Evolutionary conservation across 1,284 basidiomycete genomes (phyloP), one percentile per base, ranked within the genome.

Genomic region (Dichomitus squalens): DNA sequence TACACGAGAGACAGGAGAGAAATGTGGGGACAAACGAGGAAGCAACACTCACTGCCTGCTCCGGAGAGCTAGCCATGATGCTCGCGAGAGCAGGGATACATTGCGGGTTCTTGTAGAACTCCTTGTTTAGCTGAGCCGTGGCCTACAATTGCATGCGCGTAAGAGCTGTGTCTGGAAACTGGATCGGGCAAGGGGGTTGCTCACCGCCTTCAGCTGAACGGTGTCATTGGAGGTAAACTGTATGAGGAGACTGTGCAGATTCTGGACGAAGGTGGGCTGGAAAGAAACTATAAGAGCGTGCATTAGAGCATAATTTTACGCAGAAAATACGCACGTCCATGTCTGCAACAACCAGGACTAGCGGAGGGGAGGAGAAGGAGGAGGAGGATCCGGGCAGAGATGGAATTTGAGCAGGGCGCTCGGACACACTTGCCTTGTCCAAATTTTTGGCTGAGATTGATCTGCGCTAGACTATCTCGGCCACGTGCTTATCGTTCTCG

Each of bases 61-160:
- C 92, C 18, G 90, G 90, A 29, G 92, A 92, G 68, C 85, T 91
- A 33, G 92, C 89, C 53, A 96, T 82, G 70, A 98, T 93, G 70
- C 88, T 89, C 61, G 94, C 93, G 36, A 99, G 85, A 27, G 93
- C 95, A 50, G 96, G 87, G 60, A 99, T 94, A 71, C 94, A 97
- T 76, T 84, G 79, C 16, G 95, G 84, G 71, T 89, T 87, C 79
- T 94, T 96, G 85, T 95, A 98, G 79, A 86, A 97, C 53, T 95
- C 88, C 64, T 87, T 87, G 75, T 96, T 96, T 56, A 99, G 82
- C 67, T 88, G 85, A 18, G 94, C 85, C 14, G 96, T 99, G 7
- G 96, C 96, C 94, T 97, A 66, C 9, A 41, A 20, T 4, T 23
- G 8, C 1, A 12, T 11, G 14, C 36, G 36, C 50, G 38, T 52